Evolutionary conservation across 2,329 filamentous ascomycete species (phyloP).

Genomic region (Trichoderma koningii): DNA sequence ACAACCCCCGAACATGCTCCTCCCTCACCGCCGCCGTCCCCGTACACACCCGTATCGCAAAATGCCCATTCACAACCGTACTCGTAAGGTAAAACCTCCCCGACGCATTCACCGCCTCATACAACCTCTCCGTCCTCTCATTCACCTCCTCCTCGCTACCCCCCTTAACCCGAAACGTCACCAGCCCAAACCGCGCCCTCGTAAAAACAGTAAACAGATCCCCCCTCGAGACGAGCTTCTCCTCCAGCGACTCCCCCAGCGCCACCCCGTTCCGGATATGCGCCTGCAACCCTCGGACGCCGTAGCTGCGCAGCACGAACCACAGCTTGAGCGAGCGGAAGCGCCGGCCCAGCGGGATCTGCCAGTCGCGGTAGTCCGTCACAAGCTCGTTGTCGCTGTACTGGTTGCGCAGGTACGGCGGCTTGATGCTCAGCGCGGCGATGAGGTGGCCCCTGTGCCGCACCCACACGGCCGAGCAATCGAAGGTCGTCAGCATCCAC

Average conservation of each 20-base stretch:
- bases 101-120: conserved; percentile 70
- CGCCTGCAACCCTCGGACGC: conserved; percentile 70
- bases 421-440: conserved; percentile 74
- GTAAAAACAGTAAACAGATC: conserved; percentile 79
- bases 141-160: conserved; percentile 59
- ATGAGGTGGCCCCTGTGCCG: conserved; percentile 75
- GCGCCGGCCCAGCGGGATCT: conserved; percentile 85
- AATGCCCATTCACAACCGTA: conserved; percentile 69
- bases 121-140: conserved; percentile 70
- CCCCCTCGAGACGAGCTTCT: conserved; percentile 55
- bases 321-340: conserved; percentile 92
- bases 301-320: conserved; percentile 88
- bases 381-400: conserved; percentile 81
- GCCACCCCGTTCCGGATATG: conserved; percentile 71
- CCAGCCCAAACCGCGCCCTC: conserved; percentile 74
- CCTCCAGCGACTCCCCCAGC: conserved; percentile 70
- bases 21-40: conserved; percentile 67
- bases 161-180: conserved; percentile 66
- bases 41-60: conserved; percentile 80
- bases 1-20: conserved; percentile 72
- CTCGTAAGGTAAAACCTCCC: conserved; percentile 84
- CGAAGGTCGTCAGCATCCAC: conserved; percentile 94
- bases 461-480: conserved; percentile 79
- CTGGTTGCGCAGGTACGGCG: conserved; percentile 77
- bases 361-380: conserved; percentile 96